Base-by-base conservation (phyloP, 176 grass and related monocot genomes). In the Oryza australiensis region DNA sequence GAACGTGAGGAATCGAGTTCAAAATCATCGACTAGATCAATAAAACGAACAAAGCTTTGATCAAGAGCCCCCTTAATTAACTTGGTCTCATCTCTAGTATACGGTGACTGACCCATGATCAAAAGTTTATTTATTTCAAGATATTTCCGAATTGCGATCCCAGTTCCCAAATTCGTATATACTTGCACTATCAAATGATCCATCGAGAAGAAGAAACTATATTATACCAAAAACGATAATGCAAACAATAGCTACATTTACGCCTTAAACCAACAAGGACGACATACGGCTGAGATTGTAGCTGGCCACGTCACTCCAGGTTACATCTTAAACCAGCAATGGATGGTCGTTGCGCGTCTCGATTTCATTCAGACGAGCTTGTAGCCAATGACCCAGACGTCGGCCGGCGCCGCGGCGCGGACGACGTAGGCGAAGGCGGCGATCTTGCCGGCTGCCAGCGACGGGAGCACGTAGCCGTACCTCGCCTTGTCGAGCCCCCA, bases 371-470 rank as follows among this genome's bases (percentile, higher is more conserved):
- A 94, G 71, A 93, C 32, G 64, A 98, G 79, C 55, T 91, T 98
- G 78, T 93, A 98, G 67, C 92, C 92, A 22, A 84, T 89, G 59
- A 98, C 78, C 88, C 86, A 87, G 38, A 98, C 82, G 64, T 80
- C 76, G 0, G 92, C 95, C 2, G 90, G 90, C 24, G 88, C 73
- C 42, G 90, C 86, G 0, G 90, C 66, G 26, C 94, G 90, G 78
- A 88, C 68, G 79, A 88, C 64, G 88, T 95, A 98, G 20, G 91
- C 75, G 73, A 98, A 98, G 53, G 71, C 33, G 37, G 87, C 74
- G 88, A 82, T 98, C 76, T 84, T 64, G 69, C 95, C 90, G 33
- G 79, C 76, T 0, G 86, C 62, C 62, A 98, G 40, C 23, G 90
- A 82, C 75, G 87, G 95, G 73, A 94, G 76, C 49, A 81, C 72